Evolutionary conservation across 73 alveolate genomes (phyloP), one percentile per base, ranked within the genome.

Genomic region (Stentor roeselii): DNA sequence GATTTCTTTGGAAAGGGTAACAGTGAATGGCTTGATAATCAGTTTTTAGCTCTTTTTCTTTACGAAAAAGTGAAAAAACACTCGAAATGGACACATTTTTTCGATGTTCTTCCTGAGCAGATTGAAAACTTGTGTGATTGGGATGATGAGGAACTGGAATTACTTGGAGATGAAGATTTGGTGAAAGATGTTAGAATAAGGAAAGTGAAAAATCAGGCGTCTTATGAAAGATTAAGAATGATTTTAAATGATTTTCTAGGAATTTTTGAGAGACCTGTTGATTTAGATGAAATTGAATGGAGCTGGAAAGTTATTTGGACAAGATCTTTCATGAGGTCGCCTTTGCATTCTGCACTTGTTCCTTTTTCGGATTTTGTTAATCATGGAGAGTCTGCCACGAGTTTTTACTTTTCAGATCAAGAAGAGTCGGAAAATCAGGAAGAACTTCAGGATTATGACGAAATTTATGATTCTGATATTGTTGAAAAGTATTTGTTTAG

Each of bases 81-180:
- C 21, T 50, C 67, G 21, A 50, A 50, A 50, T 50, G 67, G 67
- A 21, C 67, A 11, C 90, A 88, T 14, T 84, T 84, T 89, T 85
- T 88, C 87, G 59, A 84, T 32, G 39, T 82, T 0, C 76, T 89
- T 84, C 92, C 92, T 3, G 36, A 82, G 41, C 80, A 84, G 75
- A 82, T 83, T 0, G 91, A 88, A 11, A 85, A 67, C 3, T 60
- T 88, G 36, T 27, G 61, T 21, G 83, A 76, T 42, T 88, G 91
- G 90, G 93, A 84, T 0, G 83, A 59, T 15, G 88, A 75, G 37
- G 93, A 88, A 3, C 31, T 88, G 31, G 88, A 75, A 11, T 74
- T 74, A 78, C 83, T 88, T 3, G 82, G 84, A 60, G 93, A 88
- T 67, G 34, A 27, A 27, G n/a, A 21, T 21, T 21, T 67, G 37